These are phyloP conservation scores for Suillus alpinus DNA, from an alignment of 768 basidiomycete species.

Conservation along the genomic window DNA sequence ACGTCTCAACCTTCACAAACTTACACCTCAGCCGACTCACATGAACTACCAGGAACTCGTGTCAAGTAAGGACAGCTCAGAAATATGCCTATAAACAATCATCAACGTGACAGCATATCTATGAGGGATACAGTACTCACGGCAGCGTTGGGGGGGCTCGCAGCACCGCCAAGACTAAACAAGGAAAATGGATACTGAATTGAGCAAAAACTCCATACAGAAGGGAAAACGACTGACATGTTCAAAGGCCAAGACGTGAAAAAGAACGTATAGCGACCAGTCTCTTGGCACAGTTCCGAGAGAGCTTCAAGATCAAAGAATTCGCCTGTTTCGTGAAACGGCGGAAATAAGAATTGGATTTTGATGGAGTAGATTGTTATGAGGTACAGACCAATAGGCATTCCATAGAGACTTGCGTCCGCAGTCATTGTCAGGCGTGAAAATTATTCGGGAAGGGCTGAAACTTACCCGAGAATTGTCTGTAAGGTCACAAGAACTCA, in stretches of 20 bases:
- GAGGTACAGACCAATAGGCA: conserved; percentile 57
- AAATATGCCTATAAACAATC: conserved; percentile 24
- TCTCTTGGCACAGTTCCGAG: conserved; percentile 52
- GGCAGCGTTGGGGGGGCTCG: conserved; percentile 70
- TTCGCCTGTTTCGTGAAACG: conserved; percentile 43
- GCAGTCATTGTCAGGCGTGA: neutral
- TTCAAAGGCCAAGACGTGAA: conserved; percentile 75
- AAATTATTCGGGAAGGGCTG: neutral
- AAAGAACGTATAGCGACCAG: conserved; percentile 68
- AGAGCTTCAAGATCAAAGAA: conserved; percentile 71
- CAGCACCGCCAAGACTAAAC: conserved; percentile 57
- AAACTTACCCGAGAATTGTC: conserved; percentile 59
- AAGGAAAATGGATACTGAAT: neutral
- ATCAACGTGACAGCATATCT: conserved; percentile 3
- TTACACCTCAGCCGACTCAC: conserved; percentile 5
- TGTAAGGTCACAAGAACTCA: conserved; percentile 20
- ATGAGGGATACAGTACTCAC: conserved; percentile 37
- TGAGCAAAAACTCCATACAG: conserved; percentile 5
- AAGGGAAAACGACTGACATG: conserved; percentile 44
- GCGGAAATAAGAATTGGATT: neutral
- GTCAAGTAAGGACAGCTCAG: conserved; percentile 12
- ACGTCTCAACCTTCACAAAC: neutral
- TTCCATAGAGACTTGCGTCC: conserved; percentile 56
- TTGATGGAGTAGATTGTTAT: neutral
- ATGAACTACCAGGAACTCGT: neutral